phyloP scores from a whole-genome alignment of 2,329 filamentous ascomycete genomes.

The Plectosphaerella sp. region DNA sequence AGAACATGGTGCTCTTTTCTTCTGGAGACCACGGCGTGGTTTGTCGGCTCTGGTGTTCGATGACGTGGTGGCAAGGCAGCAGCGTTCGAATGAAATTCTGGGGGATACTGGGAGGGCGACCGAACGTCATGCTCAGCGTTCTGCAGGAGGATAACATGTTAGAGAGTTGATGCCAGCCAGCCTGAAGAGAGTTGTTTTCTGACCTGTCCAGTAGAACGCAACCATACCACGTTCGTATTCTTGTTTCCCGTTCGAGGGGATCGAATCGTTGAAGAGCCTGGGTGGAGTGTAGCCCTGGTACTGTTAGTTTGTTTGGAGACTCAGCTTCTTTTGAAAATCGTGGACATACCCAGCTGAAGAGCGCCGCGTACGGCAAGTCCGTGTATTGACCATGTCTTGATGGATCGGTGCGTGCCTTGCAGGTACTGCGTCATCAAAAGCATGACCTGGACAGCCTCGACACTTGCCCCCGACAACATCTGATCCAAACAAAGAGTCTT shows the following conservation, averaged over 20 bases:
- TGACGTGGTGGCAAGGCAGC: conserved; percentile 22
- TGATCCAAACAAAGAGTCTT: conserved; percentile 36
- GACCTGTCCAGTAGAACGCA: conserved; percentile 42
- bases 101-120: conserved; percentile 39
- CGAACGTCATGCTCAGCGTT: conserved; percentile 47
- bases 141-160: conserved; percentile 14
- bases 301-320: too few relatives aligned
- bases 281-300: conserved; percentile 33
- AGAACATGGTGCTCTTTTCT: conserved; percentile 19
- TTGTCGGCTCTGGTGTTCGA: neutral
- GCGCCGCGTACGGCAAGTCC: conserved; percentile 47
- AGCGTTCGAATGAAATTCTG: conserved; percentile 33
- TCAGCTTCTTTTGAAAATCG: too few relatives aligned
- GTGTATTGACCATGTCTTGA: conserved; percentile 50
- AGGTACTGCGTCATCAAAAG: conserved; percentile 46
- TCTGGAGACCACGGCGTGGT: conserved; percentile 4
- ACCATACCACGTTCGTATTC: conserved; percentile 44
- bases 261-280: conserved; percentile 28
- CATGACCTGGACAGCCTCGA: conserved; percentile 46
- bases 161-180: too few relatives aligned
- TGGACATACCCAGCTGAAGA: conserved; percentile 35
- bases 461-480: conserved; percentile 32
- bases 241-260: conserved; percentile 37
- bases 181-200: neutral
- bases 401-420: conserved; percentile 47